phyloP scores from a whole-genome alignment of 2,329 filamentous ascomycete genomes.

The Xylaria sp. region DNA sequence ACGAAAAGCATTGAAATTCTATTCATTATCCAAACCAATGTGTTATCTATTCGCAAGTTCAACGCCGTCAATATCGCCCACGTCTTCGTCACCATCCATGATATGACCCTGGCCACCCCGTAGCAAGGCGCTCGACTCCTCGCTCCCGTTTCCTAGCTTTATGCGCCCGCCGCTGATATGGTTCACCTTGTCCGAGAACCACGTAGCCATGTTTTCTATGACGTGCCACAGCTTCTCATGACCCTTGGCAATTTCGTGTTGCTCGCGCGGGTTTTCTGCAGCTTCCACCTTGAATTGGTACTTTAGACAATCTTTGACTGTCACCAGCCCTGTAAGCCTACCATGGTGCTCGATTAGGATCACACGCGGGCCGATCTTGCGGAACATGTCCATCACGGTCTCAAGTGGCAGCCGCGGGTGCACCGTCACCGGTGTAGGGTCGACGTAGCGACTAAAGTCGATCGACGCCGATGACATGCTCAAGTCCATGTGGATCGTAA shows the following conservation, averaged over 20 bases:
- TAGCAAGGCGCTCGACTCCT: slow-evolving; percentile 46
- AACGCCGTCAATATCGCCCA: slow-evolving; percentile 56
- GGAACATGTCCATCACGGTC: slow-evolving; percentile 98
- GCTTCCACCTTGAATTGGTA: slow-evolving; percentile 98
- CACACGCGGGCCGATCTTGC: slow-evolving; percentile 94
- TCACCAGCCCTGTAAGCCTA: slow-evolving; percentile 84
- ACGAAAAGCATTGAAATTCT: slow-evolving; percentile 13
- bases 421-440: slow-evolving; percentile 87
- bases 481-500: slow-evolving; percentile 70
- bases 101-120: slow-evolving; percentile 52
- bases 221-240: slow-evolving; percentile 74
- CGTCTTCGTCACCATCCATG: slow-evolving; percentile 63
- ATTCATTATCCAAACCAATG: slow-evolving; percentile 13
- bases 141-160: slow-evolving; percentile 54
- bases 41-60: slow-evolving; percentile 49
- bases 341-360: slow-evolving; percentile 94
- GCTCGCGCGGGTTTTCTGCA: slow-evolving; percentile 76
- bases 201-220: slow-evolving; percentile 64
- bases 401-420: slow-evolving; percentile 92
- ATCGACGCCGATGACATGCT: slow-evolving; percentile 68
- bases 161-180: slow-evolving; percentile 68
- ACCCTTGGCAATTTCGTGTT: slow-evolving; percentile 64
- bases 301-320: slow-evolving; percentile 95
- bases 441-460: slow-evolving; percentile 88
- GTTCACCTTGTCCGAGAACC: slow-evolving; percentile 68